Conservation (phyloP, 805 yeast species). For the Maudiozyma saulgeensis region DNA sequence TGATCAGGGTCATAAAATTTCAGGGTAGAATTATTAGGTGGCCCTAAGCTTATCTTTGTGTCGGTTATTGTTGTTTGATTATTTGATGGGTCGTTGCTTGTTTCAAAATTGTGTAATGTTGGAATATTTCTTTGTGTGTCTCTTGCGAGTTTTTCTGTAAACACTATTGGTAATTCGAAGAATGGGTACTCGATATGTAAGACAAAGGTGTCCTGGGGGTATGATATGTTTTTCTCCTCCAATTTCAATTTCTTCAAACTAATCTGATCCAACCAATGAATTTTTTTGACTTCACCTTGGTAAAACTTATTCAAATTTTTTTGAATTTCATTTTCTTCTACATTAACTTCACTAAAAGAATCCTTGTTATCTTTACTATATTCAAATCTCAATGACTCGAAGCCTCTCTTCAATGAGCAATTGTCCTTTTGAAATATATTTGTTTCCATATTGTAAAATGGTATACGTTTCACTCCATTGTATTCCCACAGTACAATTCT, state of each 20-base stretch:
- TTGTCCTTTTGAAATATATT: slow-evolving; percentile 47
- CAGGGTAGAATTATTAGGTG: slow-evolving; percentile 24
- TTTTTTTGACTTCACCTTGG: slow-evolving; percentile 49
- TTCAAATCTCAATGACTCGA: slow-evolving; percentile 45
- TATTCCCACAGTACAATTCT: slow-evolving; percentile 62
- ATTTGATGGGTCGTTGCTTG: slow-evolving; percentile 22
- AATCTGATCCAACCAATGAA: slow-evolving; percentile 68
- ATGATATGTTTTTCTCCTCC: slow-evolving; percentile 12
- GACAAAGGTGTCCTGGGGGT: slow-evolving; percentile 25
- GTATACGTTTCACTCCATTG: slow-evolving; percentile 39
- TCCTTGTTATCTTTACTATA: slow-evolving; percentile 5
- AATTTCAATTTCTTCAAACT: slow-evolving; percentile 43
- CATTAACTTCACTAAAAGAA: neutral
- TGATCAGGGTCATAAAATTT: slow-evolving; percentile 63
- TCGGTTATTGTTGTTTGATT: slow-evolving; percentile 26
- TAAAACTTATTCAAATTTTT: slow-evolving; percentile 51
- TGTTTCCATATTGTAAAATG: slow-evolving; percentile 55
- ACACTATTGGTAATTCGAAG: slow-evolving; percentile 66
- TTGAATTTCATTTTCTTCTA: slow-evolving; percentile 34
- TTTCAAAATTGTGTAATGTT: slow-evolving; percentile 38
- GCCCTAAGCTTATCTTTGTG: slow-evolving; percentile 20
- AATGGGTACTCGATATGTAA: slow-evolving; percentile 49
- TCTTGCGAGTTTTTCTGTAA: slow-evolving; percentile 43
- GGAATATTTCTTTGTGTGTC: slow-evolving; percentile 26
- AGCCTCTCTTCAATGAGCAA: slow-evolving; percentile 59